Percentiles rank a stretch among this genome's conserved stretches.
Conservation (phyloP, 768 basidiomycete genomes). For the Mycena rebaudengoi region DNA sequence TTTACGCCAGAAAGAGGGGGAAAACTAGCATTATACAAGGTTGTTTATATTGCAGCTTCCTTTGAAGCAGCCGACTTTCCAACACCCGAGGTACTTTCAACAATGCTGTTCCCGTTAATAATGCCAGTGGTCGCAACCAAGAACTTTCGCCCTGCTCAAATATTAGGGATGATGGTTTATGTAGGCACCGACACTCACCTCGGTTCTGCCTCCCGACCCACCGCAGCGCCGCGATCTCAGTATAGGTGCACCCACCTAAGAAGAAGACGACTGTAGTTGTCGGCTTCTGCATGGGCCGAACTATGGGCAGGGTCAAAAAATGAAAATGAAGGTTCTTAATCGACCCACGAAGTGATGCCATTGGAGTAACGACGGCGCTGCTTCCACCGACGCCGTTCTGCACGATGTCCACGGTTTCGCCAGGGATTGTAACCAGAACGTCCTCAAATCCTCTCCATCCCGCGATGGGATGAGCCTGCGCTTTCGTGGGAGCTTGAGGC, state of each 20-base stretch:
- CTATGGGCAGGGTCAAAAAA: slow-evolving; percentile 37
- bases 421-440: slow-evolving; percentile 80
- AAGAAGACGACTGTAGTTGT: slow-evolving; percentile 95
- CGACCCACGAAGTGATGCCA: slow-evolving; percentile 43
- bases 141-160: slow-evolving; percentile 76
- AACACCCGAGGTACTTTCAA: slow-evolving; percentile 70
- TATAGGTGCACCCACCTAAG: slow-evolving; percentile 96
- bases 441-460: slow-evolving; percentile 99
- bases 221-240: slow-evolving; percentile 94
- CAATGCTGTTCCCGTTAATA: slow-evolving; percentile 77
- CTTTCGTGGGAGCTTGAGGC: slow-evolving; percentile 50
- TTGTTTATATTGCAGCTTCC: slow-evolving; percentile 50
- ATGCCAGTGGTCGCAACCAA: slow-evolving; percentile 93
- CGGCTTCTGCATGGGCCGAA: slow-evolving; percentile 61
- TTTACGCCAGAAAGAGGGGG: too few relatives aligned
- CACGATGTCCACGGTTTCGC: slow-evolving; percentile 83
- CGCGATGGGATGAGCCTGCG: slow-evolving; percentile 89
- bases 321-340: background rate
- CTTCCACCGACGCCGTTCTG: slow-evolving; percentile 50
- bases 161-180: slow-evolving; percentile 16
- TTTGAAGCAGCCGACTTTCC: slow-evolving; percentile 45
- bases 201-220: slow-evolving; percentile 89
- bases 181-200: slow-evolving; percentile 54
- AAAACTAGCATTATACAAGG: too few relatives aligned
- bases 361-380: slow-evolving; percentile 34